Evolutionary conservation across 1,284 basidiomycete species (phyloP).

Genomic region (Cryptococcus depauperatus): DNA sequence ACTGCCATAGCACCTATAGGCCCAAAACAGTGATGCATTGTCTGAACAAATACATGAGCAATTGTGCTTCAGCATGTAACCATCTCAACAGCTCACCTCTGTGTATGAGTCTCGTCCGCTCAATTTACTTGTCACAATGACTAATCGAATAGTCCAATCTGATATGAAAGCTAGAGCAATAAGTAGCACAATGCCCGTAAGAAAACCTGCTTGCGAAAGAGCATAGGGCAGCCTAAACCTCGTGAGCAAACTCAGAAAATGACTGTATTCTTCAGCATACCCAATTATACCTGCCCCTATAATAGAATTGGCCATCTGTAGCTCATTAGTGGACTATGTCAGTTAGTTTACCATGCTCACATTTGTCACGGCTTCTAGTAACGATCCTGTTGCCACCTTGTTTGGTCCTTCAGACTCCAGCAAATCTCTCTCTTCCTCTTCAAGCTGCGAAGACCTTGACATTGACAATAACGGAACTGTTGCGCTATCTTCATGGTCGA

Average conservation of each 20-base stretch:
- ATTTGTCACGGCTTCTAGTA: constrained; percentile 44
- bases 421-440: constrained; percentile 20
- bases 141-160: constrained; percentile 73
- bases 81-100: constrained; percentile 48
- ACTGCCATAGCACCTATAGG: constrained; percentile 78
- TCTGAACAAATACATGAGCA: constrained; percentile 35
- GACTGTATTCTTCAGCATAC: constrained; percentile 41
- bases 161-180: constrained; percentile 56
- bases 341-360: constrained; percentile 17
- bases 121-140: constrained; percentile 90
- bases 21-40: constrained; percentile 94
- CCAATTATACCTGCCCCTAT: constrained; percentile 91
- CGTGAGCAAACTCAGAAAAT: background rate
- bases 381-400: constrained; percentile 27
- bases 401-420: constrained; percentile 26
- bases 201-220: constrained; percentile 82
- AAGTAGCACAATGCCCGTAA: constrained; percentile 74
- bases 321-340: constrained; percentile 5
- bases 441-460: background rate
- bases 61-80: background rate
- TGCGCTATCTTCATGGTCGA: constrained; percentile 21
- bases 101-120: constrained; percentile 89
- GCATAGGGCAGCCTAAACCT: constrained; percentile 77
- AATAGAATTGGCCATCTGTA: constrained; percentile 75
- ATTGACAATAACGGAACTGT: constrained; percentile 20